Percentiles rank a stretch among this genome's conserved stretches.
Conservation (phyloP, 192 early-diverging fungal genomes). For the Phycomyces blakesleeanus region DNA sequence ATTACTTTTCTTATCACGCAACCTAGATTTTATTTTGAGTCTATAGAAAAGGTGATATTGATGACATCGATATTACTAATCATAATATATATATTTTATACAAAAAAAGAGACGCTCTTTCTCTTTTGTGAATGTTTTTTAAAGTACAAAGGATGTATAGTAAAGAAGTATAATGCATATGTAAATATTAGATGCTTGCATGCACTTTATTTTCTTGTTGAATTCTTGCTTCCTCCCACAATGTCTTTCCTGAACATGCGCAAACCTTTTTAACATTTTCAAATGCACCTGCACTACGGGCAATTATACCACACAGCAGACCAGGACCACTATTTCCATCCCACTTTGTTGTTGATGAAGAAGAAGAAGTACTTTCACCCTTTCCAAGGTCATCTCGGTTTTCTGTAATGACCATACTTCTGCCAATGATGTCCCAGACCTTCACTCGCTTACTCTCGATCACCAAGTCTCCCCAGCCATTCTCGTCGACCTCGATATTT, state of each 20-base stretch:
- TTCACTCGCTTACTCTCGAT: constrained; percentile 69
- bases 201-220: constrained; percentile 7
- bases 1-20: too few species aligned
- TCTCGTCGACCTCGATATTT: constrained; percentile 58
- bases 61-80: too few species aligned
- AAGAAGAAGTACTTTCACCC: not conserved
- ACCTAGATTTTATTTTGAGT: too few species aligned
- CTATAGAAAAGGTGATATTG: too few species aligned
- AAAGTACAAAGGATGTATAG: too few species aligned
- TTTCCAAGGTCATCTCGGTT: constrained; percentile 54
- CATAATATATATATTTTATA: too few species aligned
- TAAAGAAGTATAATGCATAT: too few species aligned
- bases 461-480: constrained; percentile 73
- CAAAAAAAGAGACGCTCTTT: too few species aligned
- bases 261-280: constrained; percentile 88
- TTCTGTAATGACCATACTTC: constrained; percentile 73
- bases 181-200: not conserved
- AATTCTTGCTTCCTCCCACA: constrained; percentile 76
- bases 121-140: too few species aligned
- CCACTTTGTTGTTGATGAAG: too few species aligned
- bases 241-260: constrained; percentile 77
- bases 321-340: constrained; percentile 59
- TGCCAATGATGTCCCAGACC: constrained; percentile 88
- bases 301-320: constrained; percentile 79
- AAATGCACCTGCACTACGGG: constrained; percentile 85